phyloP scores from a whole-genome alignment of 176 grass and related monocot genomes.

The Puya raimondii region DNA sequence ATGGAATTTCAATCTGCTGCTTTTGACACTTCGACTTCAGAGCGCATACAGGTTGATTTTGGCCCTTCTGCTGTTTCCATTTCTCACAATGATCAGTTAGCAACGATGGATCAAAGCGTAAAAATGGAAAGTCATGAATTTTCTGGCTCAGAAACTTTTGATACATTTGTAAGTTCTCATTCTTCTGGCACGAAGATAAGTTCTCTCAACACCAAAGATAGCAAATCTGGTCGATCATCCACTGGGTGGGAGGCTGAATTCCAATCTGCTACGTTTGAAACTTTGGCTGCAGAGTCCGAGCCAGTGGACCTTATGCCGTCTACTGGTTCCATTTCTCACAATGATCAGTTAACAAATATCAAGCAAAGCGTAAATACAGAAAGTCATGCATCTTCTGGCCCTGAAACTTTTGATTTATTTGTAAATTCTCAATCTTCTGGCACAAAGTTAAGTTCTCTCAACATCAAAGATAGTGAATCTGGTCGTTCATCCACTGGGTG shows the following conservation, averaged over 20 bases:
- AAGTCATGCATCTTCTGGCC: slow-evolving; percentile 1
- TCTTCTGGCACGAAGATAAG: slow-evolving; percentile 8
- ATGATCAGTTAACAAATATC: background rate
- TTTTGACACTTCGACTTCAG: no score
- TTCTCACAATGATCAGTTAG: background rate
- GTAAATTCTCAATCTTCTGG: background rate
- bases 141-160: slow-evolving; percentile 11
- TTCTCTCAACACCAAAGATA: slow-evolving; percentile 26
- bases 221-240: slow-evolving; percentile 41
- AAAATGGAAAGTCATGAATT: slow-evolving; percentile 1
- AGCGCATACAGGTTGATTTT: no score
- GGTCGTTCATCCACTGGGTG: slow-evolving; percentile 55
- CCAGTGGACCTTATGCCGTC: background rate
- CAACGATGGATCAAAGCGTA: background rate
- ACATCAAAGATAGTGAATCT: slow-evolving; percentile 28
- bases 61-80: no score
- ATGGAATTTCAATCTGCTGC: no score
- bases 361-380: slow-evolving; percentile 6
- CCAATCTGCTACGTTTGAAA: slow-evolving; percentile 24
- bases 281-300: background rate
- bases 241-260: slow-evolving; percentile 81
- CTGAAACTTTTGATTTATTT: slow-evolving; percentile 9
- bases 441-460: slow-evolving; percentile 23
- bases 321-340: no score
- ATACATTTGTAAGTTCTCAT: background rate